Base-by-base conservation (phyloP, 1,284 basidiomycete genomes). In the Peniophora sp. region DNA sequence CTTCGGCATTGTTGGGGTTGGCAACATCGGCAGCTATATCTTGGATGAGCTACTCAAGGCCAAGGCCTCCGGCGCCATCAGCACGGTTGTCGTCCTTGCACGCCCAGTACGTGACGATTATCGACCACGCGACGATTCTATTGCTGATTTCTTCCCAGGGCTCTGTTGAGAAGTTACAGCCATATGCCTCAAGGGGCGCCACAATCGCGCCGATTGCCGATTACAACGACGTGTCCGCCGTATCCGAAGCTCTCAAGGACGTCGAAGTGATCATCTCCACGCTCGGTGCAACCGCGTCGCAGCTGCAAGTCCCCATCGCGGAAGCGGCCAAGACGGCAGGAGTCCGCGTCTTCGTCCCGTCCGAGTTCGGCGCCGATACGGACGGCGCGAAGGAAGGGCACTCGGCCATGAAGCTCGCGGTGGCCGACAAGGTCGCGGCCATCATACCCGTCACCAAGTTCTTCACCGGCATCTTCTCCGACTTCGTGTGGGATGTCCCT, bases 291-390 rank as follows among this genome's bases (percentile, higher is more conserved):
- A 47, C 52, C 12, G 66, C 57, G 5, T 48, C 53, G 8, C 48
- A 51, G 6, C 48, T 51, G 5, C 70, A 73, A 52, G 50, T 51
- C n/a, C 51, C 54, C 2, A 57, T 73, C 24, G 68, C 65, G 2
- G 58, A 64, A 9, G 70, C 69, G 12, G 65, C 68, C 42, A 70
- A 68, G 56, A 58, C 57, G 27, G 68, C 69, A 0, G 64, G 63
- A 9, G 69, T 71, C 18, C 61, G 64, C 50, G 44, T 69, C 44
- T 72, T 72, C 49, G 60, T 73, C 10, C 71, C 70, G 3, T 68
- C 66, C 10, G 71, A 72, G 50, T 70, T 62, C 20, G 69, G 70
- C 3, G 60, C 59, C 20, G 49, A 49, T 5, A 56, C 55, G 1
- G 60, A 66, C 18, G 61, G 60, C 9, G 53, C 55, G 5, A 59